Evolutionary conservation across 768 basidiomycete species (phyloP).

Genomic region (Trametes elegans): DNA sequence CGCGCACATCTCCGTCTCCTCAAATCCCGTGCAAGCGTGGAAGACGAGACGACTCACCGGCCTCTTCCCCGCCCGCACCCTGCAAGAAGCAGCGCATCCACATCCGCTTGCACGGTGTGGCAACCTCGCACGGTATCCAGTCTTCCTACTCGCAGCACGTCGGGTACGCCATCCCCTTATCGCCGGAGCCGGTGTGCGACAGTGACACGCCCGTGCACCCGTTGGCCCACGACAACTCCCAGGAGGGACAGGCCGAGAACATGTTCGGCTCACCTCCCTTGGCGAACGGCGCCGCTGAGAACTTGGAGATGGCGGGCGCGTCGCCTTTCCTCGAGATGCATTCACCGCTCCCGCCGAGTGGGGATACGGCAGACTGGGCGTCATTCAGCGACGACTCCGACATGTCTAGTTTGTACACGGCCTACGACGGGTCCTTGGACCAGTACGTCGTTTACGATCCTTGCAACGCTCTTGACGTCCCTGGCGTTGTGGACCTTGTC

Average conservation of each 20-base stretch:
- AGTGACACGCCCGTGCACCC: background rate
- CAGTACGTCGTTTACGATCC: background rate
- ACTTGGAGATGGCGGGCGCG: too few species aligned
- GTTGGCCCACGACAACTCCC: too few species aligned
- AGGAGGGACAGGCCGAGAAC: too few species aligned
- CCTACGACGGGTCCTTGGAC: background rate
- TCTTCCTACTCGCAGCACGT: background rate
- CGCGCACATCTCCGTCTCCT: background rate
- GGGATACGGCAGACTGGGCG: too few species aligned
- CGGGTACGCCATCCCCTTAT: too few species aligned
- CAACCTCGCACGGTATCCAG: background rate
- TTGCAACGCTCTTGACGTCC: background rate
- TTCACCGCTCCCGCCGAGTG: too few species aligned
- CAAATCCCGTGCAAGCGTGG: background rate
- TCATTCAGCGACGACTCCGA: background rate
- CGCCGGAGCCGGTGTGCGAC: background rate
- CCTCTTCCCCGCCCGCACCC: background rate
- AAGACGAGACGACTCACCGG: background rate
- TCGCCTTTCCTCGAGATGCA: too few species aligned
- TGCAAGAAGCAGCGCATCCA: background rate
- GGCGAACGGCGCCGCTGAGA: too few species aligned
- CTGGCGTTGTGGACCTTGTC: background rate
- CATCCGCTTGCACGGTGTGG: background rate
- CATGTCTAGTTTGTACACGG: background rate
- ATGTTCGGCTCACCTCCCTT: too few species aligned